Evolutionary conservation across 2,329 filamentous ascomycete genomes (phyloP), one percentile per base, ranked within the genome.

Genomic region (Xylariaceae sp.): DNA sequence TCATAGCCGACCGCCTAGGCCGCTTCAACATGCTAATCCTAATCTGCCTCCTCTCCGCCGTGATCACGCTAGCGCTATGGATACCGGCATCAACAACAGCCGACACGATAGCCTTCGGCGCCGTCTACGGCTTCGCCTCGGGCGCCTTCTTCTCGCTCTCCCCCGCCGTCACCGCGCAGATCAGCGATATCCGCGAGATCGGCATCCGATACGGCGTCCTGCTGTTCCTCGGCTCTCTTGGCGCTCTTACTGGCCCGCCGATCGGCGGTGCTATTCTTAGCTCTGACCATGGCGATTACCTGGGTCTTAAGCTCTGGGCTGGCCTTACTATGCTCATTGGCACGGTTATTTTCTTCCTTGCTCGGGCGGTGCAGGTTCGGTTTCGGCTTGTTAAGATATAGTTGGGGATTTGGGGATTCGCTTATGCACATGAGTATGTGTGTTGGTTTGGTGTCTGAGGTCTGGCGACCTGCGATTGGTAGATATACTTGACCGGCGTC

Each of bases 181-280:
- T 90, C 57, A 84, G 81, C 1, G 84, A 88, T 43, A 79, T 89
- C 36, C 75, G 80, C 18, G 78, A 88, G 66, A 84, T 91, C 32
- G 88, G 88, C 13, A 79, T 85, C 1, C 76, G 87, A 5, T 83
- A 79, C 2, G 88, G 88, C 0, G 77, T 80, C 0, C 76, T 82
- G 22, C 88, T 87, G 65, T 78, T 81, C 15, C 67, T 84, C 44
- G 75, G 84, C 52, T 77, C 81, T 1, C 71, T 90, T 30, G 86
- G 83, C 3, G 84, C 83, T 1, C 71, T 92, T 47, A 83, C 82
- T 0, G 84, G 86, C 0, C 82, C 77, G 43, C 87, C 87, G 0
- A 86, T 89, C 61, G 85, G 78, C 1, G 86, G 86, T 6, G 83
- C 58, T 7, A 60, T 60, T 21, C 32, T 60, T 30, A 65, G 67